Conservation (phyloP, 2,329 filamentous ascomycete species). For the Colletotrichum higginsianum region DNA sequence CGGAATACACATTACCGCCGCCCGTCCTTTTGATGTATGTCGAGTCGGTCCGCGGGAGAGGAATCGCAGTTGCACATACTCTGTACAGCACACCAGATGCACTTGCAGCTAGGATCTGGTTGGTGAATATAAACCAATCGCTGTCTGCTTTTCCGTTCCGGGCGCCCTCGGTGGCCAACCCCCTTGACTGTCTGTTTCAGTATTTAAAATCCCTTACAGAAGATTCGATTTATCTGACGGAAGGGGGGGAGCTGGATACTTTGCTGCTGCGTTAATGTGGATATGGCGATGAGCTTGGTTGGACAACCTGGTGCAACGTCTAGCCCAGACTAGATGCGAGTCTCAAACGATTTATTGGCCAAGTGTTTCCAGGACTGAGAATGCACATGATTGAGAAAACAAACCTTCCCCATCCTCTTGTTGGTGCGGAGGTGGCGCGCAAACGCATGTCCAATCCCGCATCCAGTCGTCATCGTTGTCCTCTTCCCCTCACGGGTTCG, state of each 20-base stretch:
- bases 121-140: not conserved
- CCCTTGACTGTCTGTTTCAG: not conserved
- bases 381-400: not conserved
- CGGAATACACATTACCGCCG: conserved; percentile 2
- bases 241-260: not conserved
- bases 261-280: not conserved
- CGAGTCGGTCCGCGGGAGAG: not conserved
- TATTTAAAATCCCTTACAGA: not conserved
- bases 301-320: not conserved
- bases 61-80: not conserved
- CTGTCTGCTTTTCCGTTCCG: not conserved
- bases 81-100: not conserved
- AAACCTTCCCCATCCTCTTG: not conserved
- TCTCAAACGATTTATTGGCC: not conserved
- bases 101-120: not conserved
- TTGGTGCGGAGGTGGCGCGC: not conserved
- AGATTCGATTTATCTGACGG: too few species aligned
- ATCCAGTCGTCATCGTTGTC: not conserved
- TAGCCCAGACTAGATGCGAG: not conserved
- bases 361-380: not conserved
- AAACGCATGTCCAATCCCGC: not conserved
- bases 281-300: not conserved
- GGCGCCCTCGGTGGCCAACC: not conserved
- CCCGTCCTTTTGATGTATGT: not conserved
- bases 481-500: not conserved